phyloP scores from a whole-genome alignment of 2,329 filamentous ascomycete species.

The Alternaria brassicicola region DNA sequence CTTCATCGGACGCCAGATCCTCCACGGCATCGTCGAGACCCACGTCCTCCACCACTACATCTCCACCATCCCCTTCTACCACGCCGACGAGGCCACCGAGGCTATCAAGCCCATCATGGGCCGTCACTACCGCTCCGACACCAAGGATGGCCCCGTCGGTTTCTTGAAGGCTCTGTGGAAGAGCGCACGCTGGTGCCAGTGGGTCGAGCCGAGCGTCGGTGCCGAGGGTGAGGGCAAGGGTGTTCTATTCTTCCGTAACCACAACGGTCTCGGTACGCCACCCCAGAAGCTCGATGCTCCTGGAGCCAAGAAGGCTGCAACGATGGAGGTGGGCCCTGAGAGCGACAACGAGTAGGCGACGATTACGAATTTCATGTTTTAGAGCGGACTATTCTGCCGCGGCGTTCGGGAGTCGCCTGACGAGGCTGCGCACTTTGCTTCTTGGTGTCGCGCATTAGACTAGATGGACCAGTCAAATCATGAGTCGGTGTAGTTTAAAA shows the following conservation, averaged over 20 bases:
- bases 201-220: slow-evolving; percentile 89
- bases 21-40: slow-evolving; percentile 97
- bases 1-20: slow-evolving; percentile 86
- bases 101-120: slow-evolving; percentile 97
- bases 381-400: slow-evolving; percentile 22
- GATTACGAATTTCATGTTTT: slow-evolving; percentile 25
- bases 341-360: slow-evolving; percentile 38
- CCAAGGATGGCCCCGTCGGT: slow-evolving; percentile 72
- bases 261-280: slow-evolving; percentile 78
- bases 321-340: slow-evolving; percentile 45
- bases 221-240: slow-evolving; percentile 81
- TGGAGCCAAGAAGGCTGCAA: slow-evolving; percentile 39
- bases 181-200: slow-evolving; percentile 87
- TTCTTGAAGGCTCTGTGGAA: slow-evolving; percentile 86
- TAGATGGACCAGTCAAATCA: slow-evolving; percentile 13
- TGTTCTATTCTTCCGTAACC: slow-evolving; percentile 94
- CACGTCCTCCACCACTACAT: slow-evolving; percentile 98
- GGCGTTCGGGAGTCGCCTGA: slow-evolving; percentile 28
- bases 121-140: slow-evolving; percentile 87
- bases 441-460: slow-evolving; percentile 22
- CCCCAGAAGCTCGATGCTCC: slow-evolving; percentile 25
- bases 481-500: slow-evolving; percentile 25
- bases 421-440: slow-evolving; percentile 18
- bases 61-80: slow-evolving; percentile 94
- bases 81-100: slow-evolving; percentile 91